These are phyloP conservation scores for Rhizoclosmatium sp. DNA, from an alignment of 192 early-diverging fungal genomes.

Conservation along the genomic window DNA sequence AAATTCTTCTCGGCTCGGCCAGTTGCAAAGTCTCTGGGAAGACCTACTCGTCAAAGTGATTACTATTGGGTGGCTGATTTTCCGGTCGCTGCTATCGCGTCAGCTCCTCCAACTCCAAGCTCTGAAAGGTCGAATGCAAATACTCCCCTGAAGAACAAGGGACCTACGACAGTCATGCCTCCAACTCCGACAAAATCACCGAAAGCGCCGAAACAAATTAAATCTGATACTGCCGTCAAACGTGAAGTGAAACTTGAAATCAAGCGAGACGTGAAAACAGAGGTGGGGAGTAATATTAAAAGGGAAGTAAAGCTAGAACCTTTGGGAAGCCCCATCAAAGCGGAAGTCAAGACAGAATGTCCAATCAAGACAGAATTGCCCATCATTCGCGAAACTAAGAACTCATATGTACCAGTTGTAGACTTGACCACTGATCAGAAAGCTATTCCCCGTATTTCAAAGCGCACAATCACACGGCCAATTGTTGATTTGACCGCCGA, in stretches of 20 bases:
- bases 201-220: not conserved
- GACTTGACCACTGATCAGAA: no score
- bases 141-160: not conserved
- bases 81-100: not conserved
- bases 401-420: no score
- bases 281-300: not conserved
- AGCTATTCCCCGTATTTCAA: no score
- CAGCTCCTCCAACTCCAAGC: not conserved
- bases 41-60: not conserved
- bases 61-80: conserved; percentile 10
- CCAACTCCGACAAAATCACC: not conserved
- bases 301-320: no score
- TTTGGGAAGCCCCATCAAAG: no score
- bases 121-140: not conserved
- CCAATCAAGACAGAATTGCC: no score
- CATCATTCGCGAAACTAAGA: no score
- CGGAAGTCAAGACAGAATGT: no score
- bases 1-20: not conserved
- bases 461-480: no score
- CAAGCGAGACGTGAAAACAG: not conserved
- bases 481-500: not conserved
- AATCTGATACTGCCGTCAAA: not conserved
- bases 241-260: not conserved
- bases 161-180: not conserved
- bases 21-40: not conserved